Percentiles rank a stretch among this genome's conserved stretches.
Conservation (phyloP, 805 yeast genomes). For the Kodamaea neixiangensis region DNA sequence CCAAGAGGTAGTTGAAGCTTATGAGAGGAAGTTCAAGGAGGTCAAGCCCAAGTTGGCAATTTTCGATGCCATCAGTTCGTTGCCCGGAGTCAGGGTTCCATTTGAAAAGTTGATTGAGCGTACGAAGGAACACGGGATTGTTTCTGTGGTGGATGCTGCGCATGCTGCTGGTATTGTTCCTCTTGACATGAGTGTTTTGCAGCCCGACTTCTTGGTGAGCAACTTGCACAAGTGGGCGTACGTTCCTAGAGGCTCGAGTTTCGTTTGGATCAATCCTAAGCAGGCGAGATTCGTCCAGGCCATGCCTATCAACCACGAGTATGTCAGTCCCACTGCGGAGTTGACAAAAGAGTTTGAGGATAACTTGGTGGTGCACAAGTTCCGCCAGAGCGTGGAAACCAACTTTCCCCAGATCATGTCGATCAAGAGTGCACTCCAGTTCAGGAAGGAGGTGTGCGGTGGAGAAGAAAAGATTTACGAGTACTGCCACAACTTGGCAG, state of each 20-base stretch:
- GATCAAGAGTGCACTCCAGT: constrained; percentile 51
- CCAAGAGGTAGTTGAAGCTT: constrained; percentile 24
- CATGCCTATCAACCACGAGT: constrained; percentile 56
- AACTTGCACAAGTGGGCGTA: constrained; percentile 73
- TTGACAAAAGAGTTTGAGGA: constrained; percentile 22
- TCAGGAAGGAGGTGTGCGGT: constrained; percentile 55
- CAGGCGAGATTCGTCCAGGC: constrained; percentile 55
- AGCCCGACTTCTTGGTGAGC: constrained; percentile 62
- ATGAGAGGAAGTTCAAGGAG: constrained; percentile 21
- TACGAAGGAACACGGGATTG: constrained; percentile 47
- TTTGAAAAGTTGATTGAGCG: constrained; percentile 47
- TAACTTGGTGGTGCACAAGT: constrained; percentile 44
- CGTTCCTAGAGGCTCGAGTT: constrained; percentile 58
- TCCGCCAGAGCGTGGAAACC: constrained; percentile 27
- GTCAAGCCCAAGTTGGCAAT: constrained; percentile 44
- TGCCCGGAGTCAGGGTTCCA: constrained; percentile 65
- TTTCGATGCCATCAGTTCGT: constrained; percentile 60
- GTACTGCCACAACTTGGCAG: constrained; percentile 50
- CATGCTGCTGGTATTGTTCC: constrained; percentile 62
- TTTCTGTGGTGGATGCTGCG: constrained; percentile 74
- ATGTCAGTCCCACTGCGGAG: constrained; percentile 32
- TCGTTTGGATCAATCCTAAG: constrained; percentile 55
- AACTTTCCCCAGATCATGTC: constrained; percentile 41
- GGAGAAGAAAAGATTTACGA: constrained; percentile 55
- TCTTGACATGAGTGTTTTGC: constrained; percentile 36